These are phyloP conservation scores for Suhomyces coccinellae DNA, from an alignment of 1,139 yeast species.

Conservation along the genomic window DNA sequence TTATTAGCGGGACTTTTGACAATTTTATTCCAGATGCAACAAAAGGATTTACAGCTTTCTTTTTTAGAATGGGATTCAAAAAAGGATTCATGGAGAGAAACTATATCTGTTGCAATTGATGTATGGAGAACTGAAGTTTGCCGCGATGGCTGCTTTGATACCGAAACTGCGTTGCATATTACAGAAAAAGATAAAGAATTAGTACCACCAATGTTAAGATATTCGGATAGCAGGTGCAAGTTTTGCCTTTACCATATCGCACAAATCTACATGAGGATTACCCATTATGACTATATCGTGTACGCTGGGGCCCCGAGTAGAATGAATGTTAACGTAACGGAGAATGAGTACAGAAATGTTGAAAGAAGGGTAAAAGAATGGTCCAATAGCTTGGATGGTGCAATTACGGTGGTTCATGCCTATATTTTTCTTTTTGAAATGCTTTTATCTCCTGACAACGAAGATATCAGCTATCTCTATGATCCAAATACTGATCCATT, in stretches of 20 bases:
- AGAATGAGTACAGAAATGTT: slow-evolving; percentile 13
- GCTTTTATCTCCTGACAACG: slow-evolving; percentile 20
- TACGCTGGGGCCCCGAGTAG: slow-evolving; percentile 19
- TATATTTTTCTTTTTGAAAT: slow-evolving; percentile 18
- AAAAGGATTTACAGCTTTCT: slow-evolving; percentile 57
- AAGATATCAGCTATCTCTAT: slow-evolving; percentile 33
- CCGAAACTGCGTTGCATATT: slow-evolving; percentile 22
- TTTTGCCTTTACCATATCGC: slow-evolving; percentile 26
- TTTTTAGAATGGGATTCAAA: slow-evolving; percentile 33
- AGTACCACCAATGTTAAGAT: slow-evolving; percentile 25
- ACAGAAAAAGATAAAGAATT: slow-evolving; percentile 13
- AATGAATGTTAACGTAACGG: slow-evolving; percentile 16
- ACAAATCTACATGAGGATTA: slow-evolving; percentile 17
- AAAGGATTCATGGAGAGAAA: slow-evolving; percentile 61
- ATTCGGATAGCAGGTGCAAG: slow-evolving; percentile 46
- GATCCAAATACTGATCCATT: slow-evolving; percentile 54
- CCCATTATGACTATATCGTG: slow-evolving; percentile 18
- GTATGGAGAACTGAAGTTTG: slow-evolving; percentile 51
- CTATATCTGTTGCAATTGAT: slow-evolving; percentile 61
- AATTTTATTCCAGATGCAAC: slow-evolving; percentile 71
- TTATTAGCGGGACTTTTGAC: slow-evolving; percentile 69
- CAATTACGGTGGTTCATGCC: slow-evolving; percentile 15
- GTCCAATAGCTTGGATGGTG: slow-evolving; percentile 13
- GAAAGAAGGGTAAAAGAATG: slow-evolving; percentile 14
- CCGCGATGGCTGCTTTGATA: slow-evolving; percentile 30